phyloP scores from a whole-genome alignment of 805 yeast species.

The Lipomyces anomalus region DNA sequence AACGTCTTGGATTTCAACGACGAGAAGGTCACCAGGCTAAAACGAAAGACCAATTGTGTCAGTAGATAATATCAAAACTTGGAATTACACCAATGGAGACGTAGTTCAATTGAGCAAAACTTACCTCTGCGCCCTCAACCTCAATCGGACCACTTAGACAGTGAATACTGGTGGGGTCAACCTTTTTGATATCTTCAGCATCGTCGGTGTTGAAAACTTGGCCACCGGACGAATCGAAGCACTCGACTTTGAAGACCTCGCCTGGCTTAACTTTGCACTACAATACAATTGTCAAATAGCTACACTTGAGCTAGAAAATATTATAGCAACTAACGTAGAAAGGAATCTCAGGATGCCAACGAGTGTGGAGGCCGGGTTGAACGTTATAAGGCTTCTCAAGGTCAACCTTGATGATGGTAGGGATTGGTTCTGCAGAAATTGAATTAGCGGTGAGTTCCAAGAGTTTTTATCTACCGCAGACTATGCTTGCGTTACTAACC shows the following conservation, averaged over 20 bases:
- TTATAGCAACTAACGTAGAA: constrained; percentile 14
- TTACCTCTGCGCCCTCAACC: constrained; percentile 39
- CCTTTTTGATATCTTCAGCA: constrained; percentile 45
- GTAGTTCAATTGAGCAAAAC: neutral
- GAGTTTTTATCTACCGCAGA: too few species aligned
- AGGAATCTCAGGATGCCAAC: constrained; percentile 45
- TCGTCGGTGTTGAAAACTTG: constrained; percentile 43
- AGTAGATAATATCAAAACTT: neutral
- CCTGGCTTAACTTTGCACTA: constrained; percentile 36
- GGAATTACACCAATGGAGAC: neutral
- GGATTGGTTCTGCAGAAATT: constrained; percentile 26
- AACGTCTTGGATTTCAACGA: constrained; percentile 47
- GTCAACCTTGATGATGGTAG: constrained; percentile 40
- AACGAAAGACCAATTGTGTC: too few species aligned
- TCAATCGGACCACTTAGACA: constrained; percentile 47
- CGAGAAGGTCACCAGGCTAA: constrained; percentile 44
- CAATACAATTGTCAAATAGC: neutral
- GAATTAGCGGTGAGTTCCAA: neutral
- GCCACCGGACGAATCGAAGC: constrained; percentile 53
- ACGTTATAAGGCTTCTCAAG: constrained; percentile 42
- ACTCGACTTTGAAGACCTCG: constrained; percentile 45
- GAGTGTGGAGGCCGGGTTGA: constrained; percentile 46
- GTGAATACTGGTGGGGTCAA: constrained; percentile 44
- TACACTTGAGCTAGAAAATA: neutral
- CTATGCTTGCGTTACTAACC: neutral